A percentile compares a stretch with the other conserved stretches of the same genome.
phyloP scores from a whole-genome alignment of 2,329 filamentous ascomycete species.

The Fusarium heterosporum region DNA sequence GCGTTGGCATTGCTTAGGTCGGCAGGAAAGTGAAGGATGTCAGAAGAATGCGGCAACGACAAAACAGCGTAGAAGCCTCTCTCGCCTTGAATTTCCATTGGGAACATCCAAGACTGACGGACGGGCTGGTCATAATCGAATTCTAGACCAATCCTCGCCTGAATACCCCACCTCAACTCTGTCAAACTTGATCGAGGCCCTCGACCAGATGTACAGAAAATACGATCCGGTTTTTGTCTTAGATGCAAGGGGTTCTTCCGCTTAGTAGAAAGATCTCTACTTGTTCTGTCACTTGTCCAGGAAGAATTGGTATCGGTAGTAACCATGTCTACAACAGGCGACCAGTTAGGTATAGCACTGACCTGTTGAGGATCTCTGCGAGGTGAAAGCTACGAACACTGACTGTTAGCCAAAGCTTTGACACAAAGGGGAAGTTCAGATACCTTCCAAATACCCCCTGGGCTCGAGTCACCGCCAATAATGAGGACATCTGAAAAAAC shows the following conservation, averaged over 20 bases:
- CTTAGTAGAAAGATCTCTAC: slow-evolving; percentile 9
- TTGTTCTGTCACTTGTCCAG: slow-evolving; percentile 30
- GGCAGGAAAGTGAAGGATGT: slow-evolving; percentile 60
- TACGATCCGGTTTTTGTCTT: slow-evolving; percentile 59
- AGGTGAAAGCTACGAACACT: slow-evolving; percentile 60
- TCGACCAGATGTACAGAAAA: slow-evolving; percentile 76
- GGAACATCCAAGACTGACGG: slow-evolving; percentile 66
- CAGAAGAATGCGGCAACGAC: slow-evolving; percentile 62
- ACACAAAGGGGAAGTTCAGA: slow-evolving; percentile 40
- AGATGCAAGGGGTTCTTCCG: slow-evolving; percentile 26
- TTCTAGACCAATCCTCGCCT: slow-evolving; percentile 73
- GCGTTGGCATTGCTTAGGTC: slow-evolving; percentile 61
- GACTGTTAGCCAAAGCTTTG: slow-evolving; percentile 12
- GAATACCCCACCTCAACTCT: slow-evolving; percentile 76
- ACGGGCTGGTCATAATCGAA: slow-evolving; percentile 63
- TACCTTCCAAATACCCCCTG: slow-evolving; percentile 81
- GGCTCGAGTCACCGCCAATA: slow-evolving; percentile 80
- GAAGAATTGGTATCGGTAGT: slow-evolving; percentile 56
- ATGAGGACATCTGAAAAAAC: slow-evolving; percentile 81
- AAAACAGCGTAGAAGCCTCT: slow-evolving; percentile 56
- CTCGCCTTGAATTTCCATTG: slow-evolving; percentile 33
- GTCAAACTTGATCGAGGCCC: slow-evolving; percentile 72
- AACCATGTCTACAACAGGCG: slow-evolving; percentile 67
- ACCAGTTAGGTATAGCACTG: slow-evolving; percentile 71
- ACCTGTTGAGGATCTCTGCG: slow-evolving; percentile 61